Base-by-base conservation (phyloP, 768 basidiomycete genomes). In the Boletellus ananiceps region DNA sequence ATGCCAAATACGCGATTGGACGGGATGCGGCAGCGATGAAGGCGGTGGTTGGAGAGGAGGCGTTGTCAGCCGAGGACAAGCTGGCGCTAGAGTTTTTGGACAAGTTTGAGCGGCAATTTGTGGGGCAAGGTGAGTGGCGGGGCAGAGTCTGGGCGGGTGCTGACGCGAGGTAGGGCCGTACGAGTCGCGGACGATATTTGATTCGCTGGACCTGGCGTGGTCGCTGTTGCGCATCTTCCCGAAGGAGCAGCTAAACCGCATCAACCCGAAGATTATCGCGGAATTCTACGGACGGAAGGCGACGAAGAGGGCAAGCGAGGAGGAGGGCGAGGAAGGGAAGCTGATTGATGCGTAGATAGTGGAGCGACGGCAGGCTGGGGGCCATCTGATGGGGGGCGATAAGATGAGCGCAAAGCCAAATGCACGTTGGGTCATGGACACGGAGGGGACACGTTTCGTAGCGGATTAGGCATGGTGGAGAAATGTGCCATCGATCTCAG, bases 41-140 rank as follows among this genome's bases (percentile, higher is more conserved):
- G 69, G 96, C 96, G 52, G 96, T 98, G 37, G 96, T 99, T 44
- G 96, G 96, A 61, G 96, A 98, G 71, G 96, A 99, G 69, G 94
- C 96, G 18, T 71, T 98, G 59, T 93, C 90, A 38, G 73, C 82
- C 0, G 96, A 98, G 69, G 96, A 99, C 70, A 97, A 96, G 72
- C 79, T 96, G 34, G 94, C 95, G 8, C 74, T 99, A 42, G 94
- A 98, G 69, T 99, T 99, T 78, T 72, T 99, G 57, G 93, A 95
- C 65, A 92, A 95, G 70, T 99, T 99, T 70, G 96, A 99, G 72
- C 86, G 83, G 47, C 86, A 94, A 60, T 99, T 98, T 69, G 96
- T 99, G 37, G 90, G 89, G 32, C 96, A 99, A 81, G 93, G 93
- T 85, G 54, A 55, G 77, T 65, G 44, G 38, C 0, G 23, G 2